Evolutionary conservation across 257 asterid genomes (phyloP).

Genomic region (Fraxinus quadrangulata): DNA sequence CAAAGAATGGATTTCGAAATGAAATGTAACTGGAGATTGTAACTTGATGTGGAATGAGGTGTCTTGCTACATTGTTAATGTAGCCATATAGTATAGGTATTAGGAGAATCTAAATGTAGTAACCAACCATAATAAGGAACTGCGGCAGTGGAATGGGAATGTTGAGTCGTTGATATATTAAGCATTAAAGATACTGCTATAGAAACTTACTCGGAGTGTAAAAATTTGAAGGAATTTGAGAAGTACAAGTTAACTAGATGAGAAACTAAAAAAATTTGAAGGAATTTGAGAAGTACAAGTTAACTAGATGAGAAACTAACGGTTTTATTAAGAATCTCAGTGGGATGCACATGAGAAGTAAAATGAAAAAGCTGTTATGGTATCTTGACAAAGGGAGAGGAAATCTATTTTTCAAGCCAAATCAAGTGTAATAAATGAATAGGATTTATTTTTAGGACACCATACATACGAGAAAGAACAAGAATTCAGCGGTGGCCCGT

Average conservation of each 20-base stretch:
- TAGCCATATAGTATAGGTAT: background rate
- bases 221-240: background rate
- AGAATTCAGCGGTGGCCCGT: background rate
- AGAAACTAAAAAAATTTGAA: background rate
- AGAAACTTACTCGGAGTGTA: background rate
- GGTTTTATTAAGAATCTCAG: background rate
- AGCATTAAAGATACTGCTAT: background rate
- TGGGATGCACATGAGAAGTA: background rate
- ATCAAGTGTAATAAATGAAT: background rate
- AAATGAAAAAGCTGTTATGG: background rate
- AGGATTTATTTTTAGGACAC: background rate
- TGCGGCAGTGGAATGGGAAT: background rate
- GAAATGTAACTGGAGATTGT: background rate
- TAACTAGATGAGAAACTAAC: background rate
- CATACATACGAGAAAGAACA: background rate
- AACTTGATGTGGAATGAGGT: background rate
- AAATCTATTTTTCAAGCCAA: background rate
- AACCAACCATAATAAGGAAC: background rate
- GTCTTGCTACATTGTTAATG: background rate
- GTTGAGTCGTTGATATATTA: background rate
- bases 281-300: background rate
- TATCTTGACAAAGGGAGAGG: background rate
- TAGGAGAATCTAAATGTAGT: background rate
- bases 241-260: background rate
- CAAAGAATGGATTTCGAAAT: background rate